Percentiles rank a stretch among this genome's conserved stretches.
Conservation (phyloP, 768 basidiomycete species). For the Leccinellum albellum region DNA sequence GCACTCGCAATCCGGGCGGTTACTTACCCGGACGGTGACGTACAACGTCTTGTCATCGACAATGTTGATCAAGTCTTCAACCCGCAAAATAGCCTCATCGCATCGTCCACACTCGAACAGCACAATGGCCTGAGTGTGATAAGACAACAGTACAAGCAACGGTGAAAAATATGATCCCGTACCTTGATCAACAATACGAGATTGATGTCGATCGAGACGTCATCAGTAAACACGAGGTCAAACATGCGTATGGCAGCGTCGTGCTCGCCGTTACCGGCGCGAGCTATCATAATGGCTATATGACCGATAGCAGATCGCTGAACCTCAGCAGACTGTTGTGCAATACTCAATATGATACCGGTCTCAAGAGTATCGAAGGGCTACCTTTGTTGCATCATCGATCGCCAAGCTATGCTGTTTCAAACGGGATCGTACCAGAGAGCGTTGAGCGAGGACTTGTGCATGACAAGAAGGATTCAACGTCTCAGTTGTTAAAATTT, state of each 20-base stretch:
- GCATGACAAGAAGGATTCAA: neutral
- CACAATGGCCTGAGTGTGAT: constrained; percentile 1
- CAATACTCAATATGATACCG: neutral
- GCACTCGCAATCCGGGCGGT: neutral
- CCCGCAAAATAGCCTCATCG: constrained; percentile 3
- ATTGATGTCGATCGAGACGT: neutral
- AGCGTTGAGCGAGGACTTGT: neutral
- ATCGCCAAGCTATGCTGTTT: neutral
- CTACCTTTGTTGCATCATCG: constrained; percentile 4
- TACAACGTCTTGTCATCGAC: neutral
- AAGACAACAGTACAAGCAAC: neutral
- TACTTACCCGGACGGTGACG: constrained; percentile 1
- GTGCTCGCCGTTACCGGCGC: neutral
- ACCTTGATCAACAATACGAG: constrained; percentile 14
- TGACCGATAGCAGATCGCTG: constrained; percentile 6
- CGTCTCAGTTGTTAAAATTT: neutral
- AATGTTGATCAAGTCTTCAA: neutral
- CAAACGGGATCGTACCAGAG: neutral
- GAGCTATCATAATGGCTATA: constrained; percentile 2
- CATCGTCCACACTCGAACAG: constrained; percentile 5
- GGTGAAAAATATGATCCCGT: accelerated
- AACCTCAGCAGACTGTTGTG: constrained; percentile 6
- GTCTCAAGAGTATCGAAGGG: accelerated
- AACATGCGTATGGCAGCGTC: constrained; percentile 4
- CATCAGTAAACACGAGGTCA: constrained; percentile 7